These are phyloP conservation scores for Aureobasidium subglaciale DNA, from an alignment of 2,329 filamentous ascomycete species.

Conservation along the genomic window DNA sequence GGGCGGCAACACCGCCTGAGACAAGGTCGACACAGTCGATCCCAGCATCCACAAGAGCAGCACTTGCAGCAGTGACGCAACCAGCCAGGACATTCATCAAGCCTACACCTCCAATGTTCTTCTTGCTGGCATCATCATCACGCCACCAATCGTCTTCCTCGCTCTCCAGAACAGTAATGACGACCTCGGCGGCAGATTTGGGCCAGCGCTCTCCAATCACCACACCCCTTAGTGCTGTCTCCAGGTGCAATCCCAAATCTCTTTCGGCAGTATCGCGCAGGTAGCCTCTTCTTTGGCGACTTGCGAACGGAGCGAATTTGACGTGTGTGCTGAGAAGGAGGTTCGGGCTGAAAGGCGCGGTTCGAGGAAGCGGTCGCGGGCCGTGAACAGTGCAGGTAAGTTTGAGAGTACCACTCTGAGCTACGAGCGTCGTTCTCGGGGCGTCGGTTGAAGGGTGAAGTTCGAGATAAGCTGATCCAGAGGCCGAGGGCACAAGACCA, in stretches of 20 bases:
- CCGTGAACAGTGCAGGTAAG: constrained; percentile 90
- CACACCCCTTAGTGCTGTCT: constrained; percentile 80
- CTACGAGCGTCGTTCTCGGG: constrained; percentile 37
- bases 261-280: constrained; percentile 78
- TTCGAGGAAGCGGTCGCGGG: constrained; percentile 80
- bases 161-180: constrained; percentile 86
- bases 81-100: constrained; percentile 86
- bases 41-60: constrained; percentile 85
- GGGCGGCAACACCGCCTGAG: constrained; percentile 76
- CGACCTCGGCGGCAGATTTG: constrained; percentile 95
- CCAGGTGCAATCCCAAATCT: constrained; percentile 83
- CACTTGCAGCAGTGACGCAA: constrained; percentile 88
- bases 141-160: constrained; percentile 72
- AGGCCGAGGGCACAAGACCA: constrained; percentile 84
- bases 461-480: constrained; percentile 82
- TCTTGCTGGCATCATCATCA: constrained; percentile 29
- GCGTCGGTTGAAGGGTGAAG: constrained; percentile 40
- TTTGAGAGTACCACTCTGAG: constrained; percentile 65
- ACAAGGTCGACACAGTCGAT: constrained; percentile 94
- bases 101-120: constrained; percentile 57
- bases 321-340: constrained; percentile 87
- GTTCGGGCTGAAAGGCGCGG: constrained; percentile 85
- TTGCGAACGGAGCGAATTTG: constrained; percentile 94
- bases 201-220: constrained; percentile 94
- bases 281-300: constrained; percentile 73